These are phyloP conservation scores for Kwoniella sp. DNA, from an alignment of 768 basidiomycete genomes.

Conservation along the genomic window DNA sequence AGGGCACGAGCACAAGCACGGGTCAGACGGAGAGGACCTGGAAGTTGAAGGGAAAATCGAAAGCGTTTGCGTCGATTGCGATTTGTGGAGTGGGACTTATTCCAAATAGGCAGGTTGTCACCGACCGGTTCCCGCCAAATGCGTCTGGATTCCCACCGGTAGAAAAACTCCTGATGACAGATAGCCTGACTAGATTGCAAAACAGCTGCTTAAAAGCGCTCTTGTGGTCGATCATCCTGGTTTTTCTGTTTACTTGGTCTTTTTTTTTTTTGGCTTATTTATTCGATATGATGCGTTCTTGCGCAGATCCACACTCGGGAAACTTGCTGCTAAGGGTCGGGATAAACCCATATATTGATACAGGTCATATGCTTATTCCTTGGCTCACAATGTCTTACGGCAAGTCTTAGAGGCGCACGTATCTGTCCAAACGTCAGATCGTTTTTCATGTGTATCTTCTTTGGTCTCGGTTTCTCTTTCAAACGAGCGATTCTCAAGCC, in stretches of 20 bases:
- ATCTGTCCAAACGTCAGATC: background rate
- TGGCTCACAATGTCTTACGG: background rate
- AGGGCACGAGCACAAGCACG: background rate
- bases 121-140: background rate
- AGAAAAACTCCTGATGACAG: too few relatives aligned
- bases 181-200: too few relatives aligned
- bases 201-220: background rate
- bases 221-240: background rate
- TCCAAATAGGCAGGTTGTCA: background rate
- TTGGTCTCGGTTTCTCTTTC: background rate
- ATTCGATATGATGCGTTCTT: background rate
- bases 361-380: background rate
- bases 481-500: background rate
- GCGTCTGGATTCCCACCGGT: background rate
- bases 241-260: background rate
- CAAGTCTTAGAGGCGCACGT: background rate
- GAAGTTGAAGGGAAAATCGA: background rate
- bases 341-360: background rate
- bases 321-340: background rate
- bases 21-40: background rate
- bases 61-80: background rate
- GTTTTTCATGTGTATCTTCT: background rate
- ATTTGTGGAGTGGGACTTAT: background rate
- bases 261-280: background rate
- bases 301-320: background rate